Base-by-base conservation (phyloP, 2,329 filamentous ascomycete species). In the Fusarium phyllophilum region DNA sequence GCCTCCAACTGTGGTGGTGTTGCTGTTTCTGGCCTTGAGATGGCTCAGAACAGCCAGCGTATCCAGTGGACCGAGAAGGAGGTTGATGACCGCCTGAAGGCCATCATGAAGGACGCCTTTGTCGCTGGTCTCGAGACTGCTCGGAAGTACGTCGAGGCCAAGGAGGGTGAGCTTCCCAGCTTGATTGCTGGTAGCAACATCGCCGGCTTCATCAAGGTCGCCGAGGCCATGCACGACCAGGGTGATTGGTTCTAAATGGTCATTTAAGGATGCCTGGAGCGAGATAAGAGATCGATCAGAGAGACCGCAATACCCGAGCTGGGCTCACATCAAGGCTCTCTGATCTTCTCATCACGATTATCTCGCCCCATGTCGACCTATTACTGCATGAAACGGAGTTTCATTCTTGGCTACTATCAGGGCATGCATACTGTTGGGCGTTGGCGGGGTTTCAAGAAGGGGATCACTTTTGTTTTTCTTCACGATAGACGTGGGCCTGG, bases 1-100 rank as follows among this genome's bases (percentile, higher is more conserved):
- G 96, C 96, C 38, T 94, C 96, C 86, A 98, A 98, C 88, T 95
- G 94, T 77, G 96, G 96, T 84, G 96, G 96, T 88, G 96, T 98
- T 66, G 96, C 96, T 65, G 96, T 99, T 45, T 97, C 95, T 6
- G 96, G 96, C 78, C 91, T 99, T 49, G 96, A 99, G 89, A 99
- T 99, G 96, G 95, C 96, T 13, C 96, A 99, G 90, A 98, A 99
- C 90, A 96, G 93, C 75, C 86, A 92, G 84, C 92, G 96, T 70
- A 88, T 98, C 75, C 89, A 86, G 80, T 99, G 96, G 96, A 93
- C 94, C 34, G 81, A 88, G 52, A 93, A 97, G 87, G 93, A 97
- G 87, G 96, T 98, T 75, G 96, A 98, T 85, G 86, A 88, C 78
- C 94, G 94, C 86, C 92, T 99, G 81, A 95, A 97, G 89, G 87